Conservation (phyloP, 2,329 filamentous ascomycete species). For the Phialophora tarda region DNA sequence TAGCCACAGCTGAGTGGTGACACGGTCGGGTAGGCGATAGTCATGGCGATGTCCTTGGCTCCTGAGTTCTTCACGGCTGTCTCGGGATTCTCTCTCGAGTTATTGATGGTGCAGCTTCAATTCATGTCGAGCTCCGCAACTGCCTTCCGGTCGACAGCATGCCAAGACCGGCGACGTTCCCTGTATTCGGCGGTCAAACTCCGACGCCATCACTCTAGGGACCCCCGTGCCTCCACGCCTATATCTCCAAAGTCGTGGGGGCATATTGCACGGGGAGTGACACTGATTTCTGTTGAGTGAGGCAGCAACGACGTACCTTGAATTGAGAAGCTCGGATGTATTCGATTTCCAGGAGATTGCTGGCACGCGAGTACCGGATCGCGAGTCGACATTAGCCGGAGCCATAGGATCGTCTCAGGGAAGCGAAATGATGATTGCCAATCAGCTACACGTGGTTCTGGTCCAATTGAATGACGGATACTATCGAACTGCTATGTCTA, state of each 20-base stretch:
- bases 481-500: neutral
- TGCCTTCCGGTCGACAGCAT: neutral
- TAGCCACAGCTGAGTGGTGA: constrained; percentile 21
- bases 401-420: neutral
- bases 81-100: constrained; percentile 1
- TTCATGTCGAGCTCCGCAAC: neutral
- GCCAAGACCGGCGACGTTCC: neutral
- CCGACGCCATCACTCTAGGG: constrained; percentile 6
- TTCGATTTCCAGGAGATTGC: neutral
- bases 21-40: constrained; percentile 20
- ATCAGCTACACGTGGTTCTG: neutral
- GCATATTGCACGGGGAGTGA: constrained; percentile 2
- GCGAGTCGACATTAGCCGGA: neutral
- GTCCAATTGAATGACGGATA: neutral
- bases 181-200: constrained; percentile 7
- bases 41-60: constrained; percentile 7
- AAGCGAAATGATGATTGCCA: neutral
- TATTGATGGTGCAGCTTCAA: neutral
- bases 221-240: constrained; percentile 3
- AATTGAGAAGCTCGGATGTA: neutral
- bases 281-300: neutral
- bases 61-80: neutral
- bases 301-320: neutral
- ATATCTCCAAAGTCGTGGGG: constrained; percentile 15
- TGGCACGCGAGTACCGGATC: neutral